Base-by-base conservation (phyloP, 257 asterid species). In the Gentiana straminea region DNA sequence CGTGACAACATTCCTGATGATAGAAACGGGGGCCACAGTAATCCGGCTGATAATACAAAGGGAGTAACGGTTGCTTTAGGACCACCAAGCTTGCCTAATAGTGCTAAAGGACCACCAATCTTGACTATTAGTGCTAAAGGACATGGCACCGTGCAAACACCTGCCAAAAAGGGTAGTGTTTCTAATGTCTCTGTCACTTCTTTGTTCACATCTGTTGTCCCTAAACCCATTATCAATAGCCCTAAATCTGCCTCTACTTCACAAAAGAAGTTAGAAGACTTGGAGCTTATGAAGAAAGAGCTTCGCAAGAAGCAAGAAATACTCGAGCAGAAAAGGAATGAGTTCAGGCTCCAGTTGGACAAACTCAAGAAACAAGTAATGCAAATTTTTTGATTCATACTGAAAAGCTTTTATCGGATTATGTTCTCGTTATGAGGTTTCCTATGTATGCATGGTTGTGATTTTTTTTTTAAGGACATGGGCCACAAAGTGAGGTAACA, bases 221-320 rank as follows among this genome's bases (percentile, higher is more conserved):
- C 72, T 55, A 81, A 72, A 72, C 49, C 50, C 47, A 73, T 81
- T 50, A 10, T 55, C 61, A 68, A 68, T 71, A 71, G 77, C 59
- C 75, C 86, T 70, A 83, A 79, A 83, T 77, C 74, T 44, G 73
- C 84, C 59, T 81, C 84, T 24, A 76, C 74, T 45, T 75, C 63
- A 66, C 94, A 78, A 73, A 85, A 81, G 86, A 92, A 88, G 70
- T 55, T 80, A 73, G 99, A 77, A 69, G 77, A 52, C 53, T 75
- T 92, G 75, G 99, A 82, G 79, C 82, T 81, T 72, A 68, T 92
- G 78, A 92, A 85, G 72, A 24, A 24, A 24, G 96, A 87, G 73
- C 78, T 92, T 61, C 99, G 94, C 59, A 88, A 83, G 85, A 92
- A 92, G 82, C 99, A 76, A 75, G 95, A 85, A 76, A 78, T 92